Conservation (phyloP, 2,329 filamentous ascomycete genomes). For the Blastomyces gilchristii region DNA sequence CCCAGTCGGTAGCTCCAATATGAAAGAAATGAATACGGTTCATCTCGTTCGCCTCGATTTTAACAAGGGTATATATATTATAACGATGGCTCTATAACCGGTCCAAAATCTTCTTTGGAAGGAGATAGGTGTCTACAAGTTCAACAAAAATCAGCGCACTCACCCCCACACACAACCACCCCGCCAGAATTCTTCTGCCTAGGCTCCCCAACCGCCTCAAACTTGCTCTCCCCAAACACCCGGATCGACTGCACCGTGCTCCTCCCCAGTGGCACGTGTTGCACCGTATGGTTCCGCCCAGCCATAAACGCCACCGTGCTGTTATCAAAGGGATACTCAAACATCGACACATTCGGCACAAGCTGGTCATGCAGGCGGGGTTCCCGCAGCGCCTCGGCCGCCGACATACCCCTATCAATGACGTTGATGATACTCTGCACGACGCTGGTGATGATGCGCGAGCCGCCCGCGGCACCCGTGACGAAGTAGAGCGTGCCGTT, state of each 20-base stretch:
- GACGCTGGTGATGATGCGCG: constrained; percentile 70
- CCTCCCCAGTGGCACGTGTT: constrained; percentile 52
- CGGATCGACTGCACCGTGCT: constrained; percentile 64
- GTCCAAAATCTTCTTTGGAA: not conserved
- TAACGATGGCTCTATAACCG: not conserved
- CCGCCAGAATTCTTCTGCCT: constrained; percentile 63
- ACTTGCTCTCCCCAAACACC: constrained; percentile 51
- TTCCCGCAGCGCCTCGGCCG: constrained; percentile 51
- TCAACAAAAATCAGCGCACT: not conserved
- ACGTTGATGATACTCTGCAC: constrained; percentile 64
- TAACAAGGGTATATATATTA: not conserved
- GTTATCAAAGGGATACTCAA: constrained; percentile 62
- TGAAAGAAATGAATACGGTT: not conserved
- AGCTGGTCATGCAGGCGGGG: constrained; percentile 76
- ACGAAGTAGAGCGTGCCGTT: constrained; percentile 57
- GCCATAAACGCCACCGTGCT: constrained; percentile 53
- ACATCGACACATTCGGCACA: constrained; percentile 55
- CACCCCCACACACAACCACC: constrained; percentile 37
- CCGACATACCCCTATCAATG: constrained; percentile 54
- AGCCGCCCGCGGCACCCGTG: constrained; percentile 69
- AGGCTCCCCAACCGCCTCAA: constrained; percentile 69
- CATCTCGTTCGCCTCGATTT: not conserved
- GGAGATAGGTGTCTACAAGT: not conserved
- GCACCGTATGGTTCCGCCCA: constrained; percentile 59
- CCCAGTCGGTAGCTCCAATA: not conserved